A percentile compares a stretch with the other conserved stretches of the same genome.
Evolutionary conservation across 768 basidiomycete genomes (phyloP).

Genomic region (Pleurotus citrinopileatus): DNA sequence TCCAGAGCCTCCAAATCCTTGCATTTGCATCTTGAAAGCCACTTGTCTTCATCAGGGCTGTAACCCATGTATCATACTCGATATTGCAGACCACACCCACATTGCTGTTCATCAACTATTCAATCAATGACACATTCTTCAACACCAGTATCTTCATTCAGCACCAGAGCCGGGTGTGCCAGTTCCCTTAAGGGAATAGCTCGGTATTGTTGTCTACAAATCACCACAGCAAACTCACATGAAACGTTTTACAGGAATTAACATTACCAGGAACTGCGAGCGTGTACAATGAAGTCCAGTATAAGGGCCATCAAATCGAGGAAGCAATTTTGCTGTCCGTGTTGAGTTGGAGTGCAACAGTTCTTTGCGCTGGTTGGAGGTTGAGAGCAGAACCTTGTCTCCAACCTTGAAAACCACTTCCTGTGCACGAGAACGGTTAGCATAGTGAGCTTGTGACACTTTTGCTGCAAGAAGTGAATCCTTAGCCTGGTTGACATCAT

Average conservation of each 20-base stretch:
- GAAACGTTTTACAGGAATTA: constrained; percentile 24
- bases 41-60: constrained; percentile 1
- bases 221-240: constrained; percentile 12
- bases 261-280: constrained; percentile 16
- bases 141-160: not conserved
- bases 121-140: not conserved
- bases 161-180: not conserved
- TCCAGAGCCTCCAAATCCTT: not conserved
- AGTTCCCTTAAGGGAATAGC: not conserved
- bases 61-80: constrained; percentile 10
- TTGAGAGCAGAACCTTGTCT: not conserved
- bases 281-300: constrained; percentile 14
- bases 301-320: constrained; percentile 21
- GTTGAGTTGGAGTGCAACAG: not conserved
- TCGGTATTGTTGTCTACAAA: not conserved
- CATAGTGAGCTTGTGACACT: constrained; percentile 5
- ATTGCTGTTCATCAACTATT: constrained; percentile 8
- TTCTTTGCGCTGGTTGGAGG: not conserved
- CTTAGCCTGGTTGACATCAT: constrained; percentile 19
- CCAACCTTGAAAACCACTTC: not conserved
- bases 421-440: not conserved
- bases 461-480: constrained; percentile 24
- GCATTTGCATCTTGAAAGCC: not conserved
- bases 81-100: constrained; percentile 7
- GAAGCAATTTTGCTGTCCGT: constrained; percentile 30